These are phyloP conservation scores for Tetratostichococcus sp. DNA, from an alignment of 139 green algal species.

Conservation along the genomic window DNA sequence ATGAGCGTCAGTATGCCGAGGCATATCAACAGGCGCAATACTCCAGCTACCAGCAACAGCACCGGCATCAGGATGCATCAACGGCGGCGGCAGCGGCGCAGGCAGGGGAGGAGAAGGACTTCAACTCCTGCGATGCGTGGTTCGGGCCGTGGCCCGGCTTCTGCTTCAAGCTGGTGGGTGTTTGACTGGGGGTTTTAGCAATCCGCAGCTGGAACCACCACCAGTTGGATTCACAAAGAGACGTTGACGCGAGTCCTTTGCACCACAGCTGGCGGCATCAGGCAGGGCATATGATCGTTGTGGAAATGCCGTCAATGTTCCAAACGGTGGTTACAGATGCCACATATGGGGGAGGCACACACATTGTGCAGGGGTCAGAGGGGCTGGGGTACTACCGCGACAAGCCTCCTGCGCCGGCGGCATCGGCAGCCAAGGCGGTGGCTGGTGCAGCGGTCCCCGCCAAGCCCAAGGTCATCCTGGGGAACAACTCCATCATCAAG, in stretches of 20 bases:
- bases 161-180: not conserved
- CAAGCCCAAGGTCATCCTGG: not conserved
- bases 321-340: too few species aligned
- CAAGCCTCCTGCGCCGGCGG: not conserved
- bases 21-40: not conserved
- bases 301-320: too few species aligned
- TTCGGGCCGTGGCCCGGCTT: not conserved
- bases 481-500: not conserved
- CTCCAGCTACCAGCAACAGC: not conserved
- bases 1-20: not conserved
- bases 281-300: too few species aligned
- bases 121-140: not conserved
- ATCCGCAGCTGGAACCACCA: too few species aligned
- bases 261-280: too few species aligned
- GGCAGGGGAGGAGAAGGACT: not conserved
- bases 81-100: not conserved
- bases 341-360: too few species aligned
- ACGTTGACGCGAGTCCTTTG: too few species aligned
- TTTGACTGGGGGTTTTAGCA: too few species aligned
- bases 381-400: not conserved
- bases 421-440: not conserved
- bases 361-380: too few species aligned
- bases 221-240: too few species aligned
- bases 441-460: too few species aligned
- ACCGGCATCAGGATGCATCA: not conserved